Evolutionary conservation across 2,329 filamentous ascomycete genomes (phyloP), one percentile per base, ranked within the genome.

Genomic region (Alternaria conjuncta): DNA sequence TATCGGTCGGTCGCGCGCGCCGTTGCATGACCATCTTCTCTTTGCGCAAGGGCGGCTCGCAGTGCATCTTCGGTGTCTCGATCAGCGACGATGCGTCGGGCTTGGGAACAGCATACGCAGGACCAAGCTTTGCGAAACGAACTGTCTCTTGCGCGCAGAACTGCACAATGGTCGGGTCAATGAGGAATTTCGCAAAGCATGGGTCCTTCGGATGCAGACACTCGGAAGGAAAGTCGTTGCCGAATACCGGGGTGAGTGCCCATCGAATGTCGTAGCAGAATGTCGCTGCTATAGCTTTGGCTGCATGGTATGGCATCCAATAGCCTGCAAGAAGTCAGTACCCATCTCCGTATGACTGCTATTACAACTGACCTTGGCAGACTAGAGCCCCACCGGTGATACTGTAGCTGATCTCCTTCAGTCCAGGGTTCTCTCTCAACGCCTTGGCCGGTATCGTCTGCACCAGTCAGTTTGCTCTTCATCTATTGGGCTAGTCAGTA

Each of bases 271-370:
- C 83, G 78, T 90, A 89, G 82, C 95, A 98, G 78, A 98, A 98
- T 1, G 92, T 97, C 5, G 92, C 88, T 73, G 94, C 96, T 55
- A 99, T 84, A 11, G 93, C 94, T 80, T 88, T 91, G 50, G 96
- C 96, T 70, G 94, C 96, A 43, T 88, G 83, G 73, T 90, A 98
- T 3, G 95, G 95, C 87, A 98, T 93, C 96, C 96, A 99, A 80
- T 98, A 99, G 32, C 96, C 94, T 97, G 43, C 64, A 23, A 13
- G 25, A 30, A 6, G 49, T 75, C 45, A 72, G 66, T 44, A 50
- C 60, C 13, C 21, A 6, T 2, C 13, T 11, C 21, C 30, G 1
- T 10, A 20, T n/a, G 9, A 5, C 2, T 36, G 3, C 7, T 4
- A 43, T n/a, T 6, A 45, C 23, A 11, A 69, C 71, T 62, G n/a